Base-by-base conservation (phyloP, 495 filamentous ascomycete species). In the Lasiosphaeris hirsuta region DNA sequence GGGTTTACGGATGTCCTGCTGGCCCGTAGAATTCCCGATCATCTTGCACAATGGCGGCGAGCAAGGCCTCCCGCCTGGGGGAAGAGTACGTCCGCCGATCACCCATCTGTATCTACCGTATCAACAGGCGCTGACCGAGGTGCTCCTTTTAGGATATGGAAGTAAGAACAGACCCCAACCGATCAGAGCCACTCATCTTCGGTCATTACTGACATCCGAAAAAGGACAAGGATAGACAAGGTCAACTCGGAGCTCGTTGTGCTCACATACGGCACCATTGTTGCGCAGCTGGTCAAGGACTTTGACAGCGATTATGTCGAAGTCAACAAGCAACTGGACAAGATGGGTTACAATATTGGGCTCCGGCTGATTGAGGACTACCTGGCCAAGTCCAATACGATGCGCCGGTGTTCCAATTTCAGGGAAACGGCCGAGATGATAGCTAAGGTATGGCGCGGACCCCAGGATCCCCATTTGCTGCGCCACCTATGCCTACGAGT, bases 271-370 rank as follows among this genome's bases (percentile, higher is more conserved):
- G 94, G 94, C 58, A 97, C 95, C 11, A 96, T 98, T 63, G 94
- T 98, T 53, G 88, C 90, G 39, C 94, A 97, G 72, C 81, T 98
- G 51, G 96, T 92, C 75, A 92, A 93, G 70, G 94, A 98, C 78
- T 96, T 88, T 66, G 90, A 96, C 59, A 85, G 84, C 58, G 88
- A 97, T 72, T 98, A 98, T 65, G 79, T 84, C 49, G 90, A 97
- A 69, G 93, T 91, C 69, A 98, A 98, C 76, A 90, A 90, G 74
- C 94, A 98, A 69, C 78, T 98, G 44, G 94, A 98, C 68, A 95
- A 91, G 75, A 98, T 98, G 94, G 94, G 94, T 38, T 96, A 97
- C 78, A 97, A 96, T 63, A 97, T 98, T 57, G 94, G 94, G 7
- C 81, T 97, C 71, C 89, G 94, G 23, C 77, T 98, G 62, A 96